Evolutionary conservation across 2,329 filamentous ascomycete species (phyloP), one percentile per base, ranked within the genome.

Genomic region (Fusarium pseudonygamai): DNA sequence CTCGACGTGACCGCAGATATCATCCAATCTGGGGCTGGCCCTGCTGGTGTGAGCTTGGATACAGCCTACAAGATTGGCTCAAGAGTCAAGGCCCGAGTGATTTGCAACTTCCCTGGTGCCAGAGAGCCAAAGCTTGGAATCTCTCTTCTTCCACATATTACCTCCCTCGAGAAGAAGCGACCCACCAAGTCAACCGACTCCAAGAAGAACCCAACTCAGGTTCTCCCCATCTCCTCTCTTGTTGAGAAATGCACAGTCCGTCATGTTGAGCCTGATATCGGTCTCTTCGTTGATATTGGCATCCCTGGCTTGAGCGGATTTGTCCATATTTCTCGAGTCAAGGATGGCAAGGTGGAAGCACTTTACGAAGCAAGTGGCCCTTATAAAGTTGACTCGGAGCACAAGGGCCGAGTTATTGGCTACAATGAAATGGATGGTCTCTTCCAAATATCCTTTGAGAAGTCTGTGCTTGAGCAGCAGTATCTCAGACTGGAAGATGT

Each of bases 401-500:
- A 99, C 82, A 90, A 91, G 58, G 94, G 93, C 45, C 91, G 96
- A 68, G 87, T 99, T 15, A 85, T 98, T 47, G 93, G 94, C 14
- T 98, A 96, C 83, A 98, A 94, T 80, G 86, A 93, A 16, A 82
- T 98, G 61, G 96, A 99, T 78, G 94, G 94, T 50, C 82, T 97
- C 12, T 98, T 93, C 82, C 88, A 96, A 39, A 80, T 98, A 16
- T 97, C 96, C 2, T 89, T 98, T 46, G 92, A 98, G 82, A 89
- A 93, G 74, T 92, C 88, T 39, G 85, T 98, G 16, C 87, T 99
- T 40, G 92, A 96, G 26, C 96, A 98, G 79, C 90, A 93, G 13
- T 99, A 95, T 84, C 88, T 99, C 28, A 91, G 95, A n/a, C 88
- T 98, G 32, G 94, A 98, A 78, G 96, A 99, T 82, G 89, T 99